A percentile compares a stretch with the other conserved stretches of the same genome.
Conservation (phyloP, 306 rosid genomes). For the Albizia julibrissin region DNA sequence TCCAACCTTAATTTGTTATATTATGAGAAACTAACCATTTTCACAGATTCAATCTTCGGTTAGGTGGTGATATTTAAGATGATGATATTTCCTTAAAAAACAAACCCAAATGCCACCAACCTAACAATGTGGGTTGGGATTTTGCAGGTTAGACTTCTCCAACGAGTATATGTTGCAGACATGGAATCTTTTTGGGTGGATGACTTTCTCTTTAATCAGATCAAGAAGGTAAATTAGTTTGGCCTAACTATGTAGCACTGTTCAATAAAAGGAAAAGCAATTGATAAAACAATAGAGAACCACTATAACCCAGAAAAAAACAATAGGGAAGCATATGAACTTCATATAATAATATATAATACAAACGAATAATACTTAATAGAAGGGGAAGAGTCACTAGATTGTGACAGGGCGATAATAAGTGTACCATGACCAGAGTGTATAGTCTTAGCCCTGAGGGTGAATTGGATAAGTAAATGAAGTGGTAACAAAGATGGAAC, state of each 20-base stretch:
- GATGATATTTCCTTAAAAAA: neutral
- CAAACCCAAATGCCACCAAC: neutral
- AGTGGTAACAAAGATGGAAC: slow-evolving; percentile 30
- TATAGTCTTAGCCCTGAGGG: neutral
- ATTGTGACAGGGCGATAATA: neutral
- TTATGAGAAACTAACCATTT: no score
- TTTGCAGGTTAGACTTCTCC: neutral
- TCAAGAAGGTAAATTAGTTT: neutral
- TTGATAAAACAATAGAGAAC: neutral
- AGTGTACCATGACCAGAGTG: neutral
- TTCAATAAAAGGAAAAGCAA: neutral
- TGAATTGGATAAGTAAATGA: slow-evolving; percentile 12
- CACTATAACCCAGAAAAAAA: no score
- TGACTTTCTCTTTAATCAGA: neutral
- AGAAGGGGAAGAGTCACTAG: neutral
- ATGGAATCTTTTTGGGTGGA: neutral
- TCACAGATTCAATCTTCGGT: no score
- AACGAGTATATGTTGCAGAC: neutral
- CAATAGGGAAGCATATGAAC: neutral
- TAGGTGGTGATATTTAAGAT: no score
- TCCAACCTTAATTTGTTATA: no score
- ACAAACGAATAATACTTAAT: neutral
- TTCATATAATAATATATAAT: neutral
- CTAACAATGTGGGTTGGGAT: neutral
- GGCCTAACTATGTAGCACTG: neutral